Percentiles rank a stretch among this genome's conserved stretches.
Evolutionary conservation across 345 rosid species (phyloP).

Genomic region (Acer saccharum): DNA sequence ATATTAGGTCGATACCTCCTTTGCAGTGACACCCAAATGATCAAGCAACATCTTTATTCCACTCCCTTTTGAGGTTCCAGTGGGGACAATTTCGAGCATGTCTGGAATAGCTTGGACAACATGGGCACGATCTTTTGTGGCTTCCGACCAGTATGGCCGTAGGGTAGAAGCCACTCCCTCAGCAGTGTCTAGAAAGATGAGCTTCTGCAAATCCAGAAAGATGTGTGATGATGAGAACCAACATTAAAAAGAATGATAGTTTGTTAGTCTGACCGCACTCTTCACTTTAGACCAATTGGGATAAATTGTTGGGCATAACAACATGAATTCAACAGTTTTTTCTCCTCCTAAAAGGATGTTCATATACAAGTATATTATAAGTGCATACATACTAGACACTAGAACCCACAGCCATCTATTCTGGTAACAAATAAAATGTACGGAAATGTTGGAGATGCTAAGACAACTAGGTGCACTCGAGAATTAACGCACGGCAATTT

Average conservation of each 20-base stretch:
- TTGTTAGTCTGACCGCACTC: background rate
- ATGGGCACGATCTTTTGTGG: conserved; percentile 59
- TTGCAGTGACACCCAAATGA: conserved; percentile 67
- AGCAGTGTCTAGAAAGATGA: conserved; percentile 69
- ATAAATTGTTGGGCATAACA: background rate
- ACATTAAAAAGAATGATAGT: background rate
- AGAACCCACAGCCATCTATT: background rate
- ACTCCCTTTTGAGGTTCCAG: conserved; percentile 82
- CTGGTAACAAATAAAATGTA: background rate
- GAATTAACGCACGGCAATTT: background rate
- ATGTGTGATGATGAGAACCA: conserved; percentile 2
- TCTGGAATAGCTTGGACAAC: conserved; percentile 81
- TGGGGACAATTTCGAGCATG: conserved; percentile 91
- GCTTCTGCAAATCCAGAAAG: conserved; percentile 57
- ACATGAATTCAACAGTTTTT: background rate
- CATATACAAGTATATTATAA: background rate
- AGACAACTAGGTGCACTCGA: background rate
- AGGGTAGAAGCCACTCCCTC: conserved; percentile 65
- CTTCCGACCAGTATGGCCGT: conserved; percentile 89
- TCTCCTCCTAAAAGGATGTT: background rate
- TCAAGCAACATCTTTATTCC: conserved; percentile 75
- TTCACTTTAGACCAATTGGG: background rate
- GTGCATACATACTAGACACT: background rate
- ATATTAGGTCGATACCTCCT: conserved; percentile 55
- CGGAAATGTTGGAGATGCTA: background rate